phyloP scores from a whole-genome alignment of 73 alveolate genomes.

The Blepharisma japonicum region DNA sequence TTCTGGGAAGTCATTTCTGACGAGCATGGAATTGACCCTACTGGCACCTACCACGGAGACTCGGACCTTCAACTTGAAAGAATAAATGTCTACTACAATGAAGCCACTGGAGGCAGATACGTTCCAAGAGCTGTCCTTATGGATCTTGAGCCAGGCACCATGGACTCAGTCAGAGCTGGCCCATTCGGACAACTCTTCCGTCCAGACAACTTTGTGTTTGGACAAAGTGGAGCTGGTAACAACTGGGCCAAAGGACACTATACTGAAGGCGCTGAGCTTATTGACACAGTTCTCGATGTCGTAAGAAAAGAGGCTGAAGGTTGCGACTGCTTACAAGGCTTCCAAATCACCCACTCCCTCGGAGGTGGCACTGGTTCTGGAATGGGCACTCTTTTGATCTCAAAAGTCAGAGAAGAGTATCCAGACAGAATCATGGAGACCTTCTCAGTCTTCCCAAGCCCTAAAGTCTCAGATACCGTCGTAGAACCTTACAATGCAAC shows the following conservation, averaged over 20 bases:
- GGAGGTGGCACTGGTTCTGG: conserved; percentile 99
- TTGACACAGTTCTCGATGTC: conserved; percentile 89
- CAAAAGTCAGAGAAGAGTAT: conserved; percentile 95
- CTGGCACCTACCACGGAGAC: conserved; percentile 98
- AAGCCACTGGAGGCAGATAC: conserved; percentile 98
- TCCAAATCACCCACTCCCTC: conserved; percentile 90
- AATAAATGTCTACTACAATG: conserved; percentile 96
- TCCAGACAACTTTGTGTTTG: conserved; percentile 99
- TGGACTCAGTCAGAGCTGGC: conserved; percentile 98
- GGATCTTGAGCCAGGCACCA: conserved; percentile 97
- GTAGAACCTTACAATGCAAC: conserved; percentile 99
- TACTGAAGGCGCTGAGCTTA: conserved; percentile 95
- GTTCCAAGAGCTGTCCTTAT: conserved; percentile 97
- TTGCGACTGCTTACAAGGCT: conserved; percentile 94
- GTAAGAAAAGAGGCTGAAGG: conserved; percentile 98
- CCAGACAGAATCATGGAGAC: conserved; percentile 96
- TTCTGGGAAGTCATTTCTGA: conserved; percentile 98
- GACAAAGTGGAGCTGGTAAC: conserved; percentile 96
- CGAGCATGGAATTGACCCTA: conserved; percentile 98
- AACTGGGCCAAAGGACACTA: conserved; percentile 99
- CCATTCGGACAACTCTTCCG: conserved; percentile 98
- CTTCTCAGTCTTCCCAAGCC: conserved; percentile 97
- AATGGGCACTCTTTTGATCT: conserved; percentile 95
- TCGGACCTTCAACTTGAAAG: conserved; percentile 93
- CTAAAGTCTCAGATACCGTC: conserved; percentile 92